Conservation (phyloP, 371 early-diverging fungal species). For the Syncephalastrum monosporum region DNA sequence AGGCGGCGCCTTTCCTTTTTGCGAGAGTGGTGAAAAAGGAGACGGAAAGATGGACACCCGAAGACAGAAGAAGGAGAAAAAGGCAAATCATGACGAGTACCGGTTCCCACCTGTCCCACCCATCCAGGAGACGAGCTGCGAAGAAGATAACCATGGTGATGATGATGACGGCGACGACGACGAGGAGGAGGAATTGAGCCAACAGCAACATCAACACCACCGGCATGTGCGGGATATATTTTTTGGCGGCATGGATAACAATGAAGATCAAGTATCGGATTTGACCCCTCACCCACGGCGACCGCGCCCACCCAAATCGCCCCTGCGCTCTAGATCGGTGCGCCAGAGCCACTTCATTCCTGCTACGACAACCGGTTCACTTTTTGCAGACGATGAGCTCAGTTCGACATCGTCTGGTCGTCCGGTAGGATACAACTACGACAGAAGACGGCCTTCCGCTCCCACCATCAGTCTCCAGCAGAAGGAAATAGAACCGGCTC, state of each 20-base stretch:
- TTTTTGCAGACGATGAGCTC: conserved; percentile 7
- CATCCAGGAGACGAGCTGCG: conserved; percentile 3
- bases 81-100: background rate
- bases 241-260: background rate
- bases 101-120: background rate
- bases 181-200: background rate
- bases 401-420: conserved; percentile 1
- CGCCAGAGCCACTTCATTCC: too few species aligned
- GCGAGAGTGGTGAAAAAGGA: background rate
- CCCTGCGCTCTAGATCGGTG: conserved; percentile 17
- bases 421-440: conserved; percentile 10
- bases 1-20: background rate
- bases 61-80: conserved; percentile 3
- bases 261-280: too few species aligned
- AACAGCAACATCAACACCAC: conserved; percentile 2
- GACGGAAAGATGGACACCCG: conserved; percentile 1
- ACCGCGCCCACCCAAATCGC: conserved; percentile 37
- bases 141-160: background rate
- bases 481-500: background rate
- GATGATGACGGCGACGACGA: background rate
- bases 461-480: conserved; percentile 12
- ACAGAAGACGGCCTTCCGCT: conserved; percentile 19
- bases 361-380: conserved; percentile 1
- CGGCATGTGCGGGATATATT: conserved; percentile 21
- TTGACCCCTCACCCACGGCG: background rate